A percentile compares a stretch with the other conserved stretches of the same genome.
Conservation (phyloP, 2,329 filamentous ascomycete genomes). For the Fusarium nodosum region DNA sequence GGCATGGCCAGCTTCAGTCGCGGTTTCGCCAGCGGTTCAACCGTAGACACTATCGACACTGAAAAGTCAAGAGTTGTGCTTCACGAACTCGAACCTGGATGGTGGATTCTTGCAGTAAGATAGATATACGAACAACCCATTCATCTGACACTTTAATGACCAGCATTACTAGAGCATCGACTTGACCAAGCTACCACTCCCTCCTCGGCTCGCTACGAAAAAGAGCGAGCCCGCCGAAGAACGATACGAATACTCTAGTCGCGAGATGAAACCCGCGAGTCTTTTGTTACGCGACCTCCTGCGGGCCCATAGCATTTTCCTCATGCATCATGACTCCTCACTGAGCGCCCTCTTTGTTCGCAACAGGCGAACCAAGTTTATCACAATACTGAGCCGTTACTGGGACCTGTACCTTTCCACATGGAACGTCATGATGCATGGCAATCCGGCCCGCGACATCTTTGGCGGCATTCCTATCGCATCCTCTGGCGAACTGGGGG, state of each 20-base stretch:
- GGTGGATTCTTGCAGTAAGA: slow-evolving; percentile 94
- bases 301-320: slow-evolving; percentile 85
- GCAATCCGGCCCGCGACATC: slow-evolving; percentile 84
- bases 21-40: slow-evolving; percentile 82
- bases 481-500: slow-evolving; percentile 88
- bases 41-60: slow-evolving; percentile 90
- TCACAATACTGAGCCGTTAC: slow-evolving; percentile 79
- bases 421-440: slow-evolving; percentile 93
- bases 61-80: slow-evolving; percentile 88
- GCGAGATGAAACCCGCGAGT: slow-evolving; percentile 86
- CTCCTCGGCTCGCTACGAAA: slow-evolving; percentile 63
- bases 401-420: slow-evolving; percentile 79
- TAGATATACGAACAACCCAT: slow-evolving; percentile 49
- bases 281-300: slow-evolving; percentile 85
- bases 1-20: slow-evolving; percentile 95
- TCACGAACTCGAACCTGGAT: slow-evolving; percentile 87
- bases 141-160: slow-evolving; percentile 13
- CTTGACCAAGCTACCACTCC: slow-evolving; percentile 78
- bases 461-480: slow-evolving; percentile 90
- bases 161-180: slow-evolving; percentile 67
- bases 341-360: slow-evolving; percentile 77
- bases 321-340: slow-evolving; percentile 86
- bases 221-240: slow-evolving; percentile 58
- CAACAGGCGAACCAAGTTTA: slow-evolving; percentile 76
- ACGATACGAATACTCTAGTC: slow-evolving; percentile 83